Conservation (phyloP, 1,284 basidiomycete species). For the Malassezia sympodialis region DNA sequence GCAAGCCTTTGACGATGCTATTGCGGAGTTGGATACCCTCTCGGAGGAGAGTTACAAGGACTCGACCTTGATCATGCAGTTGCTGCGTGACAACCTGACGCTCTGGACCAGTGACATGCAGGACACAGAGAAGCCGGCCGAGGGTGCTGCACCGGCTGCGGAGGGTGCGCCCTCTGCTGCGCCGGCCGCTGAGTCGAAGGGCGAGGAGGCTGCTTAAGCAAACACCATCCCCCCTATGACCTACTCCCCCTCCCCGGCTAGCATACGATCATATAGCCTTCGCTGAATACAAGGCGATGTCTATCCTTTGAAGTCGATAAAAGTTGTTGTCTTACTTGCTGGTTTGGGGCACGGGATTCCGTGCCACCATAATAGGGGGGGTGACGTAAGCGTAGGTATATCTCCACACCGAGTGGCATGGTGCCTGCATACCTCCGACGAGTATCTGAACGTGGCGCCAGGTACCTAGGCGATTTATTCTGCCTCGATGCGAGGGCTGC, state of each 20-base stretch:
- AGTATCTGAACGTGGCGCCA: neutral
- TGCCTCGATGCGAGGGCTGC: constrained; percentile 51
- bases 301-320: neutral
- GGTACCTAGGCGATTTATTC: neutral
- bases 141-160: constrained; percentile 32
- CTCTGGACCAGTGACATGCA: constrained; percentile 89
- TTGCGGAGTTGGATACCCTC: constrained; percentile 97
- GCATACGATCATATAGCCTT: constrained; percentile 1
- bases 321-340: neutral
- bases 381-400: neutral
- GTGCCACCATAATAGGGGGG: no score
- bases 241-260: neutral
- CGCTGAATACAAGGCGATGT: neutral
- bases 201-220: constrained; percentile 45
- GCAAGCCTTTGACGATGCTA: constrained; percentile 98
- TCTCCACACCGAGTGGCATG: neutral
- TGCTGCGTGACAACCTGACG: constrained; percentile 95
- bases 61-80: constrained; percentile 90
- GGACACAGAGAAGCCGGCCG: constrained; percentile 49
- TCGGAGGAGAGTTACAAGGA: constrained; percentile 98
- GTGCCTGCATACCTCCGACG: neutral
- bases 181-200: constrained; percentile 25
- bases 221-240: neutral
- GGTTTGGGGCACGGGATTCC: neutral
- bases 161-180: constrained; percentile 34